Evolutionary conservation across 108 stramenopile genomes (phyloP).

Genomic region (Chaetoceros tenuissimus): DNA sequence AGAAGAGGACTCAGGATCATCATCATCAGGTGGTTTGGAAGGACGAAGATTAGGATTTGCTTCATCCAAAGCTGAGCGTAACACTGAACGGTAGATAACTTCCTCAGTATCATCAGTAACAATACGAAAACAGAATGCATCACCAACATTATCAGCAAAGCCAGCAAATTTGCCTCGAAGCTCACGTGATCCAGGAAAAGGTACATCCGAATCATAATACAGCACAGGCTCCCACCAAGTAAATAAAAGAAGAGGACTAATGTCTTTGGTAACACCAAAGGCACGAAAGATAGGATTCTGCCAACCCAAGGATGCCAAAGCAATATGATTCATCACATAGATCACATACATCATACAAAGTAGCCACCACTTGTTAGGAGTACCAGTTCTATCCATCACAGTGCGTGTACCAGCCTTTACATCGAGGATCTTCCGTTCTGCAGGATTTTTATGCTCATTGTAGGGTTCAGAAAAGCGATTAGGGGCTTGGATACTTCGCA

Average conservation of each 20-base stretch:
- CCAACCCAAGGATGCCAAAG: slow-evolving; percentile 2
- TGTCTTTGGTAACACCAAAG: slow-evolving; percentile 15
- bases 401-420: slow-evolving; percentile 7
- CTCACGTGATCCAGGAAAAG: slow-evolving; percentile 9
- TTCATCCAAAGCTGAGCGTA: slow-evolving; percentile 8
- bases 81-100: slow-evolving; percentile 12
- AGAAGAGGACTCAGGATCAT: neutral
- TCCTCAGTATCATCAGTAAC: slow-evolving; percentile 4
- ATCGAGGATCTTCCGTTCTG: slow-evolving; percentile 11
- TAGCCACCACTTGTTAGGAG: neutral
- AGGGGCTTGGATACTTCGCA: too few relatives aligned
- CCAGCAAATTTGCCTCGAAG: slow-evolving; percentile 17
- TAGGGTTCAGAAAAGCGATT: slow-evolving; percentile 6
- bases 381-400: slow-evolving; percentile 11
- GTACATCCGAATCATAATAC: neutral
- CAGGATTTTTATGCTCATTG: slow-evolving; percentile 8
- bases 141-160: slow-evolving; percentile 22
- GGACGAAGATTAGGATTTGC: neutral
- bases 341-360: slow-evolving; percentile 1
- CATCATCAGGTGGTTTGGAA: neutral
- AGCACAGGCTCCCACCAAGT: slow-evolving; percentile 16
- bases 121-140: slow-evolving; percentile 19
- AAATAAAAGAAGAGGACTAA: slow-evolving; percentile 7
- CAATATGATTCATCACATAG: slow-evolving; percentile 13
- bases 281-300: neutral